These are phyloP conservation scores for Akanthomyces muscarius DNA, from an alignment of 2,329 filamentous ascomycete species.

Conservation along the genomic window DNA sequence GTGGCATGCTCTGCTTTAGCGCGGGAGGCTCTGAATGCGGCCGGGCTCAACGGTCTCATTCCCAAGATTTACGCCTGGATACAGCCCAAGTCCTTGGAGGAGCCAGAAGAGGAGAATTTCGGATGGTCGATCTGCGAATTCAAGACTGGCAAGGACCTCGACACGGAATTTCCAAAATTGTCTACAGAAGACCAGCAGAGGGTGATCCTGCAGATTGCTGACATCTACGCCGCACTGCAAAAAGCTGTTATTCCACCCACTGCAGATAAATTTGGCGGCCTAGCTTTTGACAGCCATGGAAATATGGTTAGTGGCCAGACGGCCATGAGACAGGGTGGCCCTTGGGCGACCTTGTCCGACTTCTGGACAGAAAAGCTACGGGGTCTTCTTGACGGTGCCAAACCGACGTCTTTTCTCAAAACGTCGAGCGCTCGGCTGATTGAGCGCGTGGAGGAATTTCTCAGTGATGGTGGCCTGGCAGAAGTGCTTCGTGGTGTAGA, in stretches of 20 bases:
- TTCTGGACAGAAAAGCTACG: conserved; percentile 19
- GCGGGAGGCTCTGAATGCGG: conserved; percentile 18
- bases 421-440: conserved; percentile 19
- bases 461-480: background rate
- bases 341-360: conserved; percentile 20
- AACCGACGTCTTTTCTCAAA: conserved; percentile 14
- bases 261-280: conserved; percentile 18
- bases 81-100: background rate
- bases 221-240: conserved; percentile 22
- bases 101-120: conserved; percentile 11
- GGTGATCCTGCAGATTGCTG: conserved; percentile 23
- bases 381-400: conserved; percentile 12
- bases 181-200: background rate
- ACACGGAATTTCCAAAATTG: conserved; percentile 19
- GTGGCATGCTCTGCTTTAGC: conserved; percentile 25
- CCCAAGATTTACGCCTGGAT: conserved; percentile 25
- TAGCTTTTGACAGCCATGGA: conserved; percentile 20
- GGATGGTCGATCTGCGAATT: conserved; percentile 27
- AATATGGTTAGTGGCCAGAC: conserved; percentile 21
- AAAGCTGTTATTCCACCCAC: conserved; percentile 15
- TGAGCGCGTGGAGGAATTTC: conserved; percentile 20
- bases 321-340: conserved; percentile 21
- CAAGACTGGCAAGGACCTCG: conserved; percentile 22
- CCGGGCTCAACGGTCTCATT: conserved; percentile 12
- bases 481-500: conserved; percentile 19